Conservation (phyloP, 352 stramenopile genomes). For the Globisporangium apiculatum region DNA sequence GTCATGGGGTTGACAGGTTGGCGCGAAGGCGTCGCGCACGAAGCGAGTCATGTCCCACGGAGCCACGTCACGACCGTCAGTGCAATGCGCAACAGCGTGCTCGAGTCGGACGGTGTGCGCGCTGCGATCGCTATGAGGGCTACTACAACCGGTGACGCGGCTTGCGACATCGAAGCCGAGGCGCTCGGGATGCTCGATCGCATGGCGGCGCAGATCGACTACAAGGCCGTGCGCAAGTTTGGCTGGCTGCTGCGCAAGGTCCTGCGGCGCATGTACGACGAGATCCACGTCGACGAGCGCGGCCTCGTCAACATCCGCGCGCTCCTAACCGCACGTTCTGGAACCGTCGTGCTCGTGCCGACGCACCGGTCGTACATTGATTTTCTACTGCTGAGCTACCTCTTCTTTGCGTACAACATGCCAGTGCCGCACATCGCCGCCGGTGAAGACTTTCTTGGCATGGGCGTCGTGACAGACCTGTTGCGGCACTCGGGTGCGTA, state of each 20-base stretch:
- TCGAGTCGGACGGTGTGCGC: constrained; percentile 55
- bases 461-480: constrained; percentile 57
- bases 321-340: constrained; percentile 26
- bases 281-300: constrained; percentile 80
- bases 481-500: constrained; percentile 69
- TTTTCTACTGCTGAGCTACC: constrained; percentile 82
- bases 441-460: constrained; percentile 73
- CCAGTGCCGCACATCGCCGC: constrained; percentile 77
- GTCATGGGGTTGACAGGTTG: constrained; percentile 86
- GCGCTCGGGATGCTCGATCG: constrained; percentile 56
- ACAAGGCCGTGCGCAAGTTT: constrained; percentile 66
- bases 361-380: constrained; percentile 84
- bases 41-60: constrained; percentile 78
- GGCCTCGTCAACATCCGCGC: constrained; percentile 65
- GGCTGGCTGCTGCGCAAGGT: constrained; percentile 80
- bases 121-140: constrained; percentile 40
- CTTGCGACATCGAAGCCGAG: constrained; percentile 45
- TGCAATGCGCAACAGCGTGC: constrained; percentile 60
- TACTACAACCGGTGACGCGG: constrained; percentile 18
- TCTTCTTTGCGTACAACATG: constrained; percentile 88
- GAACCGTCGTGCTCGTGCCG: constrained; percentile 75
- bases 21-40: constrained; percentile 81
- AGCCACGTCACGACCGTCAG: constrained; percentile 54
- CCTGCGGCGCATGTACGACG: constrained; percentile 80
- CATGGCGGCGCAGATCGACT: constrained; percentile 77